A percentile compares a stretch with the other conserved stretches of the same genome.
These are phyloP conservation scores for Aspergillus diversus DNA, from an alignment of 495 filamentous ascomycete genomes.

Conservation along the genomic window DNA sequence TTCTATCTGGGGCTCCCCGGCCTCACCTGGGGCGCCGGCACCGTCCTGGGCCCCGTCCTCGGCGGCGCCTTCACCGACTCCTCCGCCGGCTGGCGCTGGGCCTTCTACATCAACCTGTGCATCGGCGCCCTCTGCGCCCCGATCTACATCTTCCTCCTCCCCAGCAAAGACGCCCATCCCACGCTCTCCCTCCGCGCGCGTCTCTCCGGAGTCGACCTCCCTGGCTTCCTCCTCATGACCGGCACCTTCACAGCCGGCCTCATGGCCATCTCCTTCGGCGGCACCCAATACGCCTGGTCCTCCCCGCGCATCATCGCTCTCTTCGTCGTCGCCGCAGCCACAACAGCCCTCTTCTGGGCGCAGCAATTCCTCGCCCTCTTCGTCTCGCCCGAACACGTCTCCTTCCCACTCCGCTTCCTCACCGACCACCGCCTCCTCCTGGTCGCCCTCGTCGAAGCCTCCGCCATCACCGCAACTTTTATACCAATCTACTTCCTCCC, in stretches of 20 bases:
- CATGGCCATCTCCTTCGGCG: constrained; percentile 24
- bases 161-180: constrained; percentile 48
- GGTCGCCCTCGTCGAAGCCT: constrained; percentile 19
- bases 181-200: too few relatives aligned
- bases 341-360: constrained; percentile 39
- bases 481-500: constrained; percentile 43
- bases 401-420: constrained; percentile 53
- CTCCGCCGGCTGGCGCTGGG: constrained; percentile 61
- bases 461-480: constrained; percentile 19
- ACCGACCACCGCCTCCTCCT: constrained; percentile 6
- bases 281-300: constrained; percentile 53
- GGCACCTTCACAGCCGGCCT: constrained; percentile 7
- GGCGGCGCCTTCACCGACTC: constrained; percentile 63
- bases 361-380: constrained; percentile 55
- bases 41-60: constrained; percentile 60
- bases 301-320: constrained; percentile 50
- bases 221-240: not conserved
- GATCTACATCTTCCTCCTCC: constrained; percentile 59
- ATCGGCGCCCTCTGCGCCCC: constrained; percentile 58
- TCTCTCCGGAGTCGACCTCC: not conserved
- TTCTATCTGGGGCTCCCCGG: constrained; percentile 13
- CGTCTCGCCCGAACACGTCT: constrained; percentile 43
- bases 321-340: constrained; percentile 48
- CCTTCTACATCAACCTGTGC: constrained; percentile 74
- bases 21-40: constrained; percentile 55